Conservation (phyloP, 2,329 filamentous ascomycete species). For the Mollisiaceae sp. region DNA sequence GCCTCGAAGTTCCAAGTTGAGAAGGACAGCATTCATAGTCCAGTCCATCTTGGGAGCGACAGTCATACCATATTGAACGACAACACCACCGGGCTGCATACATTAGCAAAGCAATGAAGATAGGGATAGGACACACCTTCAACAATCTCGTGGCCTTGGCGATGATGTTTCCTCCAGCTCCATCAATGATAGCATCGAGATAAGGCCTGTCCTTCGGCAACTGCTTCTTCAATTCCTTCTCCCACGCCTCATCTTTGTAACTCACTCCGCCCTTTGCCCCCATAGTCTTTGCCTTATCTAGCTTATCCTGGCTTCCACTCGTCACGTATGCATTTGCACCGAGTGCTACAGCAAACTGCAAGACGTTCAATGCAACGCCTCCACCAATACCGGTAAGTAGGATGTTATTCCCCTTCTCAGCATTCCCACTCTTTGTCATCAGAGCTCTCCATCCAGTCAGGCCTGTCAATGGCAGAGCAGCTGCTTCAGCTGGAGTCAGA, state of each 20-base stretch:
- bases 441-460: constrained; percentile 88
- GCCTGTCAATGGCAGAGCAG: constrained; percentile 83
- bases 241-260: constrained; percentile 82
- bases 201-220: constrained; percentile 70
- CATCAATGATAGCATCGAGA: constrained; percentile 86
- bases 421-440: constrained; percentile 75
- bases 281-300: constrained; percentile 70
- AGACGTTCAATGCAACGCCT: constrained; percentile 81
- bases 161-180: constrained; percentile 87
- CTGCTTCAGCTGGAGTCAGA: constrained; percentile 74
- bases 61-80: constrained; percentile 92
- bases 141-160: constrained; percentile 69
- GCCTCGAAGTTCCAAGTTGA: constrained; percentile 85
- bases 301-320: constrained; percentile 68
- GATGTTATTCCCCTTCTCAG: constrained; percentile 71
- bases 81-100: constrained; percentile 72
- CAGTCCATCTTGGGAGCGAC: constrained; percentile 84
- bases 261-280: constrained; percentile 83
- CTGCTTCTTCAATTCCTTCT: constrained; percentile 69
- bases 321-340: constrained; percentile 51
- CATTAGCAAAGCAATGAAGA: constrained; percentile 2
- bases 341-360: constrained; percentile 78
- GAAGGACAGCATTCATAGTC: constrained; percentile 80
- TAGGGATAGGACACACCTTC: constrained; percentile 54
- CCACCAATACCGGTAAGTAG: constrained; percentile 92